Evolutionary conservation across 176 grass and related monocot genomes (phyloP), one percentile per base, ranked within the genome.

Genomic region (Rhynchospora tenuis): DNA sequence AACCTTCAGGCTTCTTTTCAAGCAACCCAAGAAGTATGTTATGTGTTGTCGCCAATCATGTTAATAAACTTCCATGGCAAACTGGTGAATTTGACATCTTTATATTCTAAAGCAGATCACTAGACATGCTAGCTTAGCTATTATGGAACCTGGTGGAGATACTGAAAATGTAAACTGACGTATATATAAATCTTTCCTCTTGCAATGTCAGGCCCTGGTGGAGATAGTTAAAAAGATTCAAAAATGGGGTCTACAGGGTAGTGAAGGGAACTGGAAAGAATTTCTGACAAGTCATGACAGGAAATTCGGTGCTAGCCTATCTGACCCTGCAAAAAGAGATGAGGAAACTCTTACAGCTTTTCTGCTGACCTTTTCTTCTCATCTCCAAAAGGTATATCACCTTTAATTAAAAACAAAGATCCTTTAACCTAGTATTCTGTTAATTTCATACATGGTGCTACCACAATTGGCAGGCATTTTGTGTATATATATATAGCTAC

Each of bases 201-300:
- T 75, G 16, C 9, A 51, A 51, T 54, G 6, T 52, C 59, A 82
- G 79, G 58, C 46, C 15, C 43, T 82, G n/a, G 79, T 28, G 9
- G 79, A 66, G 22, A 82, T 66, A 3, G 60, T 82, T n/a, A 82
- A 43, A 6, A 61, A 48, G 58, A 51, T 6, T 7, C 79, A 82
- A 64, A 82, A 26, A 45, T 5, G 6, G 43, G 22, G 38, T 45
- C 79, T 82, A 47, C 26, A 66, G n/a, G 79, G 79, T 27, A 48
- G 52, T 16, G 27, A 82, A 82, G 79, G 79, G 66, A 33, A 57
- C 13, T 82, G 79, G 79, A 82, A 65, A 48, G 79, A 82, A 64
- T 82, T 82, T 82, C 58, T 82, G 19, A 26, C 3, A 8, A 62
- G 42, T 47, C 59, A 62, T 66, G 79, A 82, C 46, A 82, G 17